These are phyloP conservation scores for Solanum chmielewskii DNA, from an alignment of 257 asterid genomes.

Conservation along the genomic window DNA sequence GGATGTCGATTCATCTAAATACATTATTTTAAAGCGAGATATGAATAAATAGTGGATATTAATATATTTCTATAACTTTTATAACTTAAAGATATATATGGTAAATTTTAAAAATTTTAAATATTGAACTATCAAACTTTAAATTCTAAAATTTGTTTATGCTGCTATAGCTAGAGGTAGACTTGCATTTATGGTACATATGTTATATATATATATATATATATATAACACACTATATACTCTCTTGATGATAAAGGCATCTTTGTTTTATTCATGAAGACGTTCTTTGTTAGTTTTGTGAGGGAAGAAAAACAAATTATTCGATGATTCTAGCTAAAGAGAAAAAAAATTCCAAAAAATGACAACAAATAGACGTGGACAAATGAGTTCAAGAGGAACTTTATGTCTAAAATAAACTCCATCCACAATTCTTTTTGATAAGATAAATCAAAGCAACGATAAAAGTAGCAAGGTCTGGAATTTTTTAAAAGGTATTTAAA, in stretches of 20 bases:
- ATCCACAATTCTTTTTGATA: not conserved
- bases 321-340: not conserved
- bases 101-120: too few species aligned
- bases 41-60: too few species aligned
- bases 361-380: not conserved
- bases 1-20: not conserved
- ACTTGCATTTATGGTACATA: too few species aligned
- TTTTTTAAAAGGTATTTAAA: too few species aligned
- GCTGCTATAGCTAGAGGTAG: not conserved
- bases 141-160: too few species aligned
- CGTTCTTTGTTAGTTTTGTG: not conserved
- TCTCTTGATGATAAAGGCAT: not conserved
- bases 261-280: not conserved
- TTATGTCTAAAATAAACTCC: not conserved
- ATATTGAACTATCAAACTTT: too few species aligned
- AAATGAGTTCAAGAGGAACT: not conserved
- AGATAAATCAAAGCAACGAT: not conserved
- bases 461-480: too few species aligned
- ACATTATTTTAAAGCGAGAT: not conserved
- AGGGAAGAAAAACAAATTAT: not conserved
- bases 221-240: not conserved
- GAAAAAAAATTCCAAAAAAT: too few species aligned
- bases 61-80: not conserved
- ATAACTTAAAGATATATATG: not conserved
- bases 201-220: too few species aligned